Evolutionary conservation across 164 flowering plant species (phyloP).

Genomic region (Kalanchoe fedtschenkoi): DNA sequence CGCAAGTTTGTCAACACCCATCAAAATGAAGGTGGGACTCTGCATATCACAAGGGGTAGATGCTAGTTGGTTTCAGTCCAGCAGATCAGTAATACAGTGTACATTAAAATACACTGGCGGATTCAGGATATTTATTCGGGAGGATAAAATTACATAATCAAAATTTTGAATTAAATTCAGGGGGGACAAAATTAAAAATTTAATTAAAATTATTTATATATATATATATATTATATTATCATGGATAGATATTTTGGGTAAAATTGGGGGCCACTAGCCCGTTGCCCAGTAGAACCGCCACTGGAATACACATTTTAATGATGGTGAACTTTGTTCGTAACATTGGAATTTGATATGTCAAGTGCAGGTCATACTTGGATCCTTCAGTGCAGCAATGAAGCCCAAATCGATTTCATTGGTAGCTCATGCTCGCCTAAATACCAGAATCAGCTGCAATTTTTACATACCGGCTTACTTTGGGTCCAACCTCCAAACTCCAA

Average conservation of each 20-base stretch:
- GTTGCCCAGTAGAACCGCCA: too few relatives aligned
- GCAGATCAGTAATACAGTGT: too few relatives aligned
- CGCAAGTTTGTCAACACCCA: constrained; percentile 33
- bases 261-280: too few relatives aligned
- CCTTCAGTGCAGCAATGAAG: background rate
- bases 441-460: background rate
- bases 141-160: too few relatives aligned
- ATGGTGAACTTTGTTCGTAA: constrained; percentile 1
- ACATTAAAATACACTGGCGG: too few relatives aligned
- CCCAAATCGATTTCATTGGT: background rate
- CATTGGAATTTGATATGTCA: background rate
- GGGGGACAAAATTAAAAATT: too few relatives aligned
- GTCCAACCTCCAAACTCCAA: background rate
- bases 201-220: too few relatives aligned
- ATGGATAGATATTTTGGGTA: too few relatives aligned
- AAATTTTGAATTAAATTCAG: too few relatives aligned
- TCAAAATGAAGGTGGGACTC: constrained; percentile 65
- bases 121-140: background rate
- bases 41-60: background rate
- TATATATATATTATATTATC: too few relatives aligned
- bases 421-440: background rate
- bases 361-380: background rate
- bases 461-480: background rate
- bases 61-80: too few relatives aligned
- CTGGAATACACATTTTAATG: too few relatives aligned